phyloP scores from a whole-genome alignment of 148 eudicot genomes.

The Rhododendron ferrugineum region DNA sequence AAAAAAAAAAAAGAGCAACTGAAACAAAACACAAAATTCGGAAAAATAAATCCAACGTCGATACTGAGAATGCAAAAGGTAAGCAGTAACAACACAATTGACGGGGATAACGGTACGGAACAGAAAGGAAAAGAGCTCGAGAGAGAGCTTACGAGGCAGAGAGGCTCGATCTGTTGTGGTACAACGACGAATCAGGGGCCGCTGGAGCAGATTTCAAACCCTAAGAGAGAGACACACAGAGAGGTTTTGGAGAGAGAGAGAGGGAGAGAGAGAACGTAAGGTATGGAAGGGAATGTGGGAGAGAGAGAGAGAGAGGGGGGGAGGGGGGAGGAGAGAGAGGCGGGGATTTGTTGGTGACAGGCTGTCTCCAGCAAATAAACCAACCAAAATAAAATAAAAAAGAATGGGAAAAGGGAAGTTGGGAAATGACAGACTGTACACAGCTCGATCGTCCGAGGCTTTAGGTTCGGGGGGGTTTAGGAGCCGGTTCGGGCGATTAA shows the following conservation, averaged over 20 bases:
- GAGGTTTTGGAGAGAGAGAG: constrained; percentile 6
- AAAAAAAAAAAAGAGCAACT: background rate
- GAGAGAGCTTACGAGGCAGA: constrained; percentile 19
- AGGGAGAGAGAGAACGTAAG: constrained; percentile 6
- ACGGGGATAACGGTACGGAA: background rate
- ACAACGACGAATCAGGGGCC: background rate
- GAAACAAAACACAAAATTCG: background rate
- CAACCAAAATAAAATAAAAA: constrained; percentile 3
- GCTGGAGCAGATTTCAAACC: constrained; percentile 7
- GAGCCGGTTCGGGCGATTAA: background rate
- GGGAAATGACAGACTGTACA: constrained; percentile 22
- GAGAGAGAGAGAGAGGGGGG: constrained; percentile 3
- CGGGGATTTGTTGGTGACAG: constrained; percentile 42
- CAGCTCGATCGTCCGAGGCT: constrained; percentile 18
- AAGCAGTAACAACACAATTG: background rate
- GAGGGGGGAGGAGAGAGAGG: constrained; percentile 12
- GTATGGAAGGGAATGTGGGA: background rate
- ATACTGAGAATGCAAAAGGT: background rate
- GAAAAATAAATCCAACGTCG: background rate
- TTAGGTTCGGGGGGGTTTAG: background rate
- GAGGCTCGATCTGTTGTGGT: constrained; percentile 20
- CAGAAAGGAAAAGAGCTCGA: background rate
- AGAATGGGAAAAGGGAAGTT: background rate
- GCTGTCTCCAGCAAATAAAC: constrained; percentile 50
- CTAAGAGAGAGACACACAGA: constrained; percentile 14